These are phyloP conservation scores for Exserohilum turcica DNA, from an alignment of 2,329 filamentous ascomycete species.

Conservation along the genomic window DNA sequence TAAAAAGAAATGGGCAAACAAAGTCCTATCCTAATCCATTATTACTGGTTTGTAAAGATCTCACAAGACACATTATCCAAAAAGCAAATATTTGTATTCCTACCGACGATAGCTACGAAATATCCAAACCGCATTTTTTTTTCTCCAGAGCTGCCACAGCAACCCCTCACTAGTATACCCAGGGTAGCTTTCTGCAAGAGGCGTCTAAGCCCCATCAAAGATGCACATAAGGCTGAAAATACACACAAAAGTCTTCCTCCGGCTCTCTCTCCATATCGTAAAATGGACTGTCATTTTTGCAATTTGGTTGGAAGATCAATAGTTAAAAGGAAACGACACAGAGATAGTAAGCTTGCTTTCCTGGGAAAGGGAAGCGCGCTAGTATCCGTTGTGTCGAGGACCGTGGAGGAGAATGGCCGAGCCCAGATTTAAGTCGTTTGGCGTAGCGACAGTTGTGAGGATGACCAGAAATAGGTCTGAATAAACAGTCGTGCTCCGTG, in stretches of 20 bases:
- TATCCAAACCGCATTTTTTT: neutral
- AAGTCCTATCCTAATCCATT: no score
- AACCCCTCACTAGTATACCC: neutral
- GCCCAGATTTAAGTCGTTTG: slow-evolving; percentile 1
- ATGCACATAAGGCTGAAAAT: neutral
- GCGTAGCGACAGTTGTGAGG: slow-evolving; percentile 7
- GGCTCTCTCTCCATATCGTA: neutral
- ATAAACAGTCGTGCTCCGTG: slow-evolving; percentile 1
- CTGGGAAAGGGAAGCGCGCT: neutral
- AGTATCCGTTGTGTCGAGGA: neutral
- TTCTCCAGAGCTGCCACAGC: neutral
- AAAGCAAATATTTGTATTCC: neutral
- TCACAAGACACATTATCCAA: neutral
- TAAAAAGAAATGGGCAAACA: no score
- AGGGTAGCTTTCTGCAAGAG: neutral
- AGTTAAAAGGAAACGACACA: neutral
- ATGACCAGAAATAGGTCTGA: slow-evolving; percentile 2
- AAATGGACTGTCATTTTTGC: neutral
- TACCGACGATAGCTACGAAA: neutral
- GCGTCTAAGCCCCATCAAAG: neutral
- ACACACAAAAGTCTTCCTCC: neutral
- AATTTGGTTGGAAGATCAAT: slow-evolving; percentile 5
- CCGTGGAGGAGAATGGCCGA: neutral
- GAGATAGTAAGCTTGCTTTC: neutral
- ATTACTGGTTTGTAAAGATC: no score